phyloP scores from a whole-genome alignment of 2,329 filamentous ascomycete species.

The Exophiala sideris region DNA sequence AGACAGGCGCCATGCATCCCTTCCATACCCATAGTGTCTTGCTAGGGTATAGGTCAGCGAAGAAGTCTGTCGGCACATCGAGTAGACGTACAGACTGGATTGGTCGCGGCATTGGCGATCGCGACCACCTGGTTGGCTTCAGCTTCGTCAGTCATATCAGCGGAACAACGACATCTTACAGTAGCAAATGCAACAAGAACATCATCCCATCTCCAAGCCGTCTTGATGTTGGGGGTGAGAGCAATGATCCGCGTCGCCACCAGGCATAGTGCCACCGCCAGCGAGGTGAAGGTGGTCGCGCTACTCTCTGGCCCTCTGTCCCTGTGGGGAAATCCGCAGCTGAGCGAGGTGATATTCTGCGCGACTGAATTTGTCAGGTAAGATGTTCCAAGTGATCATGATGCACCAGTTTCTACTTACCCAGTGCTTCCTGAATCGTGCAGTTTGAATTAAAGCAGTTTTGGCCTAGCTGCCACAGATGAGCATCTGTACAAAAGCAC shows the following conservation, averaged over 20 bases:
- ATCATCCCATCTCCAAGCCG: slow-evolving; percentile 18
- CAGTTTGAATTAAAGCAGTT: slow-evolving; percentile 15
- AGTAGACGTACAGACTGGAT: slow-evolving; percentile 10
- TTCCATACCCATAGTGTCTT: slow-evolving; percentile 11
- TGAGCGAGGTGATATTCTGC: slow-evolving; percentile 13
- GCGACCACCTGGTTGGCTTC: slow-evolving; percentile 6
- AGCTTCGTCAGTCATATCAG: neutral
- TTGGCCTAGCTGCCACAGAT: slow-evolving; percentile 2
- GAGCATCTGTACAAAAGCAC: slow-evolving; percentile 12
- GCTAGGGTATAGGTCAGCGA: slow-evolving; percentile 3
- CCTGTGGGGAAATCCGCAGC: slow-evolving; percentile 10
- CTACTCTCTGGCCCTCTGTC: slow-evolving; percentile 8
- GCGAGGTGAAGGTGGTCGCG: slow-evolving; percentile 15
- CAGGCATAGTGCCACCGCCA: slow-evolving; percentile 11
- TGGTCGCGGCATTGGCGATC: slow-evolving; percentile 15
- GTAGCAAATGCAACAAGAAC: slow-evolving; percentile 10
- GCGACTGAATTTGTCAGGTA: slow-evolving; percentile 6
- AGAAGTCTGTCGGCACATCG: too few relatives aligned
- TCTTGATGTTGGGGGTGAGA: neutral
- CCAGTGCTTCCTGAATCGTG: slow-evolving; percentile 12
- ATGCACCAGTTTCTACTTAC: neutral
- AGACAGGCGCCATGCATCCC: slow-evolving; percentile 13
- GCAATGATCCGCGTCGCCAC: slow-evolving; percentile 7
- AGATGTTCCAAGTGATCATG: neutral
- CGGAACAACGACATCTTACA: neutral